Evolutionary conservation across 2,329 filamentous ascomycete genomes (phyloP).

Genomic region (Coniochaeta sp.): DNA sequence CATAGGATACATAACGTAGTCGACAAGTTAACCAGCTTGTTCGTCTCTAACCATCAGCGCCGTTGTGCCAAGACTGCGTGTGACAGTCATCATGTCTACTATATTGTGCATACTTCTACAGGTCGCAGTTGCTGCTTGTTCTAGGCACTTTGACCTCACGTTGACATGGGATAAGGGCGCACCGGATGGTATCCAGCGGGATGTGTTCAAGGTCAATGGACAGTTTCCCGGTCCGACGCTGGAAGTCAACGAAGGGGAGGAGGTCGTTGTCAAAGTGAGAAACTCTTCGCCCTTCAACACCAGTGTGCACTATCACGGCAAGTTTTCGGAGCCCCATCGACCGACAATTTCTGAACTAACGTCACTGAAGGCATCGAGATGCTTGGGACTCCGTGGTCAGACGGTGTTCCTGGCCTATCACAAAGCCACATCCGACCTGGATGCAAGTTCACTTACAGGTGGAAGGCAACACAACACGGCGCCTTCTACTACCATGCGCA

Average conservation of each 20-base stretch:
- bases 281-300: slow-evolving; percentile 40
- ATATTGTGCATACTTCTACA: background rate
- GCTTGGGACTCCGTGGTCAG: background rate
- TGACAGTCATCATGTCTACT: background rate
- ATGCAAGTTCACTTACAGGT: background rate
- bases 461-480: background rate
- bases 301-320: slow-evolving; percentile 43
- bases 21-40: background rate
- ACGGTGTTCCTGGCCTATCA: background rate
- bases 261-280: slow-evolving; percentile 33
- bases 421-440: background rate
- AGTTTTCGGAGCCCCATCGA: background rate
- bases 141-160: background rate
- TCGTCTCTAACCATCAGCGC: too few species aligned
- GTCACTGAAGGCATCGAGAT: background rate
- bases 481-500: background rate
- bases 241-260: slow-evolving; percentile 43
- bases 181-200: slow-evolving; percentile 35
- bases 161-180: slow-evolving; percentile 24
- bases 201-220: slow-evolving; percentile 48
- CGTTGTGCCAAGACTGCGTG: too few species aligned
- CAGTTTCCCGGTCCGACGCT: slow-evolving; percentile 56
- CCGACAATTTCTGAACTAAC: background rate
- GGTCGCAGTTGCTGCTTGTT: background rate
- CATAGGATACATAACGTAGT: background rate